Percentiles rank a stretch among this genome's conserved stretches.
These are phyloP conservation scores for Ceratocystis albifundus DNA, from an alignment of 2,329 filamentous ascomycete genomes.

Conservation along the genomic window DNA sequence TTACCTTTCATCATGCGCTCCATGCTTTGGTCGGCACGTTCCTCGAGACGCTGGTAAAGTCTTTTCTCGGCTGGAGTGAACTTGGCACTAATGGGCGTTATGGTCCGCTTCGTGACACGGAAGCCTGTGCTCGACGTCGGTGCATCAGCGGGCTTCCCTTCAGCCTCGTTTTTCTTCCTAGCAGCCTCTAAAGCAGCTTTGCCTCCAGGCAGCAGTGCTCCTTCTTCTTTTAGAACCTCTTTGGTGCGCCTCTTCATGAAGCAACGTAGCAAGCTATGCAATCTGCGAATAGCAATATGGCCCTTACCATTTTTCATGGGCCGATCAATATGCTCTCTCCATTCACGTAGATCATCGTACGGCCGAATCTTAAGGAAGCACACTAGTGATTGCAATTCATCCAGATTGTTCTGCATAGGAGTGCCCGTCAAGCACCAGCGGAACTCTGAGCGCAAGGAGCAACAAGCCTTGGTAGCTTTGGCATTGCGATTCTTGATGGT, in stretches of 20 bases:
- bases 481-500: slow-evolving; percentile 97
- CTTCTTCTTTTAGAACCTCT: slow-evolving; percentile 82
- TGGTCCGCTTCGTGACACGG: slow-evolving; percentile 82
- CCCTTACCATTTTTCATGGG: slow-evolving; percentile 86
- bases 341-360: slow-evolving; percentile 72
- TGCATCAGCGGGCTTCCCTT: slow-evolving; percentile 29
- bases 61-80: slow-evolving; percentile 69
- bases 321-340: slow-evolving; percentile 81
- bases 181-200: slow-evolving; percentile 40
- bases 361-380: slow-evolving; percentile 86
- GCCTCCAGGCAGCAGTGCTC: slow-evolving; percentile 65
- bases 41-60: slow-evolving; percentile 77
- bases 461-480: slow-evolving; percentile 88
- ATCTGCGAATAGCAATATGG: slow-evolving; percentile 72
- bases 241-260: slow-evolving; percentile 99
- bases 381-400: slow-evolving; percentile 88
- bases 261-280: slow-evolving; percentile 75
- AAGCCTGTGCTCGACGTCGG: slow-evolving; percentile 52
- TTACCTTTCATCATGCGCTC: slow-evolving; percentile 78
- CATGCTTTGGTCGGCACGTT: slow-evolving; percentile 74
- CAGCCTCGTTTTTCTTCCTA: slow-evolving; percentile 34
- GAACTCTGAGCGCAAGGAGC: slow-evolving; percentile 71
- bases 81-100: slow-evolving; percentile 65
- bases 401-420: slow-evolving; percentile 95
- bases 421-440: slow-evolving; percentile 95